Evolutionary conservation across 2,329 filamentous ascomycete species (phyloP).

Genomic region (Dothidotthia symphoricarpi): DNA sequence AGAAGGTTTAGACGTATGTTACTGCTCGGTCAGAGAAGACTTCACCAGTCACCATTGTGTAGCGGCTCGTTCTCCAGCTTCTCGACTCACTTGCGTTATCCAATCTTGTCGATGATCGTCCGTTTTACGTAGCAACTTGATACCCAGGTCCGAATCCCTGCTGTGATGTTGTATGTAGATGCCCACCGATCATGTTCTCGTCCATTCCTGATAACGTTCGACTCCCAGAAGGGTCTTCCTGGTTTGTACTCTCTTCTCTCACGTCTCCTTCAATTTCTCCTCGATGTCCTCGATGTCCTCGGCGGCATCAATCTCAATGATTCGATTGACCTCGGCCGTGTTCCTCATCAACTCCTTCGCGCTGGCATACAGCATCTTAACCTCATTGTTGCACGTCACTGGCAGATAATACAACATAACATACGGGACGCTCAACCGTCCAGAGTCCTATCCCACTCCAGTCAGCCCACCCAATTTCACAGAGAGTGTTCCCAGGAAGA

Average conservation of each 20-base stretch:
- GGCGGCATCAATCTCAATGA: conserved; percentile 77
- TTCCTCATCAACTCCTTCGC: conserved; percentile 96
- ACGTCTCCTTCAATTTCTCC: conserved; percentile 53
- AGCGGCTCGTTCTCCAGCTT: too few species aligned
- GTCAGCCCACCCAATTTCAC: conserved; percentile 6
- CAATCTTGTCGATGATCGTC: too few species aligned
- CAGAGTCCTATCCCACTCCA: conserved; percentile 61
- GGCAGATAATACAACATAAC: conserved; percentile 94
- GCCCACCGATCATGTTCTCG: too few species aligned
- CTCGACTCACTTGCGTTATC: too few species aligned
- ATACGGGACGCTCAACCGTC: conserved; percentile 85
- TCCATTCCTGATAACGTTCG: too few species aligned
- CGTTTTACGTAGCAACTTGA: too few species aligned
- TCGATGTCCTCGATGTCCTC: conserved; percentile 85
- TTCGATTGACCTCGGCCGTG: conserved; percentile 81
- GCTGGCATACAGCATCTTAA: conserved; percentile 91
- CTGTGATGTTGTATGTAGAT: too few species aligned
- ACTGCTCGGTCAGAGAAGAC: too few species aligned
- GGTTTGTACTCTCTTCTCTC: too few species aligned
- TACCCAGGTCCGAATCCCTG: too few species aligned
- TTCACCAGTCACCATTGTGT: too few species aligned
- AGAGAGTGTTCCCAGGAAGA: not conserved
- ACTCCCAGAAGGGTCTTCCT: too few species aligned
- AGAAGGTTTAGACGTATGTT: conserved; percentile 4
- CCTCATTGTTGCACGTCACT: conserved; percentile 80